Evolutionary conservation across 2,329 filamentous ascomycete genomes (phyloP), one percentile per base, ranked within the genome.

Genomic region (Pestalotiopsis sp.): DNA sequence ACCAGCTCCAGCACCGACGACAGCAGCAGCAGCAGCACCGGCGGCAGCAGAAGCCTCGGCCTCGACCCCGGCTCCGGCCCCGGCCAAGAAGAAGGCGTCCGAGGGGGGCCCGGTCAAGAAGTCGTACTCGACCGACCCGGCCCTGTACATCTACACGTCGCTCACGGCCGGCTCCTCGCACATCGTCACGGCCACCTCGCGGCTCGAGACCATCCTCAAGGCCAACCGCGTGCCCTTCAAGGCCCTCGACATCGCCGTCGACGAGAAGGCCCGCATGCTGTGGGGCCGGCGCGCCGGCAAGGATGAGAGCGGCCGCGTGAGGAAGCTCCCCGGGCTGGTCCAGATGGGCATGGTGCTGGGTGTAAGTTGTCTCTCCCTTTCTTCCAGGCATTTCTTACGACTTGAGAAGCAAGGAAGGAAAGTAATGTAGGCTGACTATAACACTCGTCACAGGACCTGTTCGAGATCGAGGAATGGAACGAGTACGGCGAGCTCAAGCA

Each of bases 401-500:
- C n/a, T 5, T n/a, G 45, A 52, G 45, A n/a, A n/a, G 45, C 27
- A 59, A 59, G 55, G 12, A 27, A 14, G 25, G 5, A 13, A 27
- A 4, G 52, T 1, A 27, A 14, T 17, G 27, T n/a, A 2, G 31
- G 59, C 59, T 62, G 20, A 62, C 27, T 41, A 12, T 41, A 25
- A 31, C 11, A 11, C 2, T 6, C 25, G 2, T 27, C 2, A 1
- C 71, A 98, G 95, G 96, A 98, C 79, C 87, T 98, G 64, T 92
- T 95, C 72, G 92, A 98, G 81, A 90, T 98, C 71, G 96, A 99
- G 82, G 96, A 99, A 79, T 98, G 95, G 96, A 99, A 99, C 84
- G 96, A 99, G 80, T 98, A 97, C 81, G 94, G 94, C 81, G 95
- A 98, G 82, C 88, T 99, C 70, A 94, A 94, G 80, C 90, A 95